Percentiles rank a stretch among this genome's conserved stretches.
phyloP scores from a whole-genome alignment of 306 rosid genomes.

The Quercus engelmannii region DNA sequence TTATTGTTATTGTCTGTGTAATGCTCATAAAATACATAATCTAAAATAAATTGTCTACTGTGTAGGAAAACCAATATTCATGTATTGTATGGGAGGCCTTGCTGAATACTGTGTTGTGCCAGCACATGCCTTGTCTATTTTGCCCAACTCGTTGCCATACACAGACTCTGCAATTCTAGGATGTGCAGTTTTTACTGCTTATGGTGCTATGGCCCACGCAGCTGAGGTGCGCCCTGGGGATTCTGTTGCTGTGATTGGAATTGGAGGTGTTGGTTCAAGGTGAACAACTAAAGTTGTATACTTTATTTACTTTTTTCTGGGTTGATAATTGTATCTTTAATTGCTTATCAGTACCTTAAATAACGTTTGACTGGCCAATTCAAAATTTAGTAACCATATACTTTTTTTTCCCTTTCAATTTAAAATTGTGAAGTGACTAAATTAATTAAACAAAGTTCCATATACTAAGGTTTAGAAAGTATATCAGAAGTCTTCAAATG shows the following conservation, averaged over 20 bases:
- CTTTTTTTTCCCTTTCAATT: no score
- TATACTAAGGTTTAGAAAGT: no score
- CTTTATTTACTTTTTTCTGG: neutral
- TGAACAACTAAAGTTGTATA: slow-evolving; percentile 20
- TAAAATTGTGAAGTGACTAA: no score
- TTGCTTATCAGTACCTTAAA: neutral
- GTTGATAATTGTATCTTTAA: slow-evolving; percentile 5
- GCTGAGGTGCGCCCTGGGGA: slow-evolving; percentile 92
- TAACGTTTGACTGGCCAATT: neutral
- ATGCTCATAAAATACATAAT: neutral
- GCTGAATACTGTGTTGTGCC: slow-evolving; percentile 97
- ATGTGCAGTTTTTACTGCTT: slow-evolving; percentile 98
- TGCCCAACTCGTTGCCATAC: slow-evolving; percentile 77
- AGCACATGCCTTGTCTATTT: slow-evolving; percentile 65
- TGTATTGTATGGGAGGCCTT: slow-evolving; percentile 98
- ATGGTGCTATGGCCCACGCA: slow-evolving; percentile 98
- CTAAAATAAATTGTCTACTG: slow-evolving; percentile 15
- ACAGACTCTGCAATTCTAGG: slow-evolving; percentile 88
- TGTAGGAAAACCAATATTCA: slow-evolving; percentile 79
- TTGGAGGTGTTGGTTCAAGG: slow-evolving; percentile 98
- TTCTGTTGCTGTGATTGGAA: slow-evolving; percentile 86
- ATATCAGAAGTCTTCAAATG: neutral
- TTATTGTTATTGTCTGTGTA: neutral
- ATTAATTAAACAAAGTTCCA: no score
- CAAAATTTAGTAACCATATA: neutral